phyloP scores from a whole-genome alignment of 352 stramenopile genomes.

The Phytophthora litchii region DNA sequence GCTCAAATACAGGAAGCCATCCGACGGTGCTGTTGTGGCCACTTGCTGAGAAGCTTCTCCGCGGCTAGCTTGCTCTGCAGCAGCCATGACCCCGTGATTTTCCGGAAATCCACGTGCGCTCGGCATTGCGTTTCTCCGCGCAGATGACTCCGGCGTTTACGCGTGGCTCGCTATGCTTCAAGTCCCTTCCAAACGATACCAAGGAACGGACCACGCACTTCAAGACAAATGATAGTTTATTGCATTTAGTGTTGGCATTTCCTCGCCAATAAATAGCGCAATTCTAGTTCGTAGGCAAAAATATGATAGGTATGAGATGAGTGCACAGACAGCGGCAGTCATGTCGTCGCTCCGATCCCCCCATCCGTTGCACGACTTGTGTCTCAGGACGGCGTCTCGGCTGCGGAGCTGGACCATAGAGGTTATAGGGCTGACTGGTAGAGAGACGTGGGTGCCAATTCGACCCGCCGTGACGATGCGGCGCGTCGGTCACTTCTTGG shows the following conservation, averaged over 20 bases:
- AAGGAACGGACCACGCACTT: no score
- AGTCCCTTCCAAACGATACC: no score
- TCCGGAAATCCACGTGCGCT: neutral
- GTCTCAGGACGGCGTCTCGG: constrained; percentile 12
- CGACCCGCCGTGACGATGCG: constrained; percentile 10
- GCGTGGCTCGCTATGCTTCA: neutral
- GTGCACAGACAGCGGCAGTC: neutral
- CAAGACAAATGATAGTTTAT: constrained; percentile 15
- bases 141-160: constrained; percentile 4
- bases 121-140: constrained; percentile 6
- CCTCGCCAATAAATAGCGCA: constrained; percentile 31
- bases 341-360: constrained; percentile 11
- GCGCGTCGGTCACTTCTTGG: constrained; percentile 33
- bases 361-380: constrained; percentile 8
- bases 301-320: constrained; percentile 5
- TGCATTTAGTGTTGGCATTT: constrained; percentile 30
- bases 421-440: constrained; percentile 1
- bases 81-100: constrained; percentile 2
- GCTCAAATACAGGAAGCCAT: no score
- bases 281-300: constrained; percentile 26
- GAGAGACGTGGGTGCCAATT: constrained; percentile 4
- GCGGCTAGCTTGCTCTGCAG: neutral
- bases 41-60: no score
- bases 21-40: no score
- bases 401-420: neutral